Evolutionary conservation across 2,329 filamentous ascomycete genomes (phyloP).

Genomic region (Diaporthe nobilis): DNA sequence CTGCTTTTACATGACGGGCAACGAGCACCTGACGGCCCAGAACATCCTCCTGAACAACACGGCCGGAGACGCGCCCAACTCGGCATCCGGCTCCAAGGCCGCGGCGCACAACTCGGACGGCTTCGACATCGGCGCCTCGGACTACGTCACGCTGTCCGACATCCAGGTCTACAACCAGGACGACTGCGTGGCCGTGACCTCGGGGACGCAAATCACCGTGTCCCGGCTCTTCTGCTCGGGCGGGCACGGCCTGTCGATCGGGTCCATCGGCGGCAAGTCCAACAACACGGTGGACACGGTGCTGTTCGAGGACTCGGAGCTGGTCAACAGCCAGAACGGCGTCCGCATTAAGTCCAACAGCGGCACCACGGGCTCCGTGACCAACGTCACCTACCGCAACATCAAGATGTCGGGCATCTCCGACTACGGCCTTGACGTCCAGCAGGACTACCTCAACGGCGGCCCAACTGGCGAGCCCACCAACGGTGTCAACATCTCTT

Average conservation of each 20-base stretch:
- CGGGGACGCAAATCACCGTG: conserved; percentile 63
- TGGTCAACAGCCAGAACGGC: conserved; percentile 68
- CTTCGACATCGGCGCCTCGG: conserved; percentile 68
- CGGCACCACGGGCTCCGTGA: conserved; percentile 60
- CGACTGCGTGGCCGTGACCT: conserved; percentile 72
- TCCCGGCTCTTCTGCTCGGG: conserved; percentile 59
- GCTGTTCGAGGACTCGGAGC: conserved; percentile 62
- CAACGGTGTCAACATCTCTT: conserved; percentile 67
- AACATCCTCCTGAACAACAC: conserved; percentile 57
- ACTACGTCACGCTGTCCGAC: conserved; percentile 64
- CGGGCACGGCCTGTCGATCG: conserved; percentile 60
- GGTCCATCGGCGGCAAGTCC: conserved; percentile 61
- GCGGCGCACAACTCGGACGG: conserved; percentile 69
- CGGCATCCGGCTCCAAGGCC: conserved; percentile 37
- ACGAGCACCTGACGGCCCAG: conserved; percentile 52
- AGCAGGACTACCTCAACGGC: conserved; percentile 64
- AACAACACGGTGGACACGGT: conserved; percentile 68
- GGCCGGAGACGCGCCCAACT: conserved; percentile 51
- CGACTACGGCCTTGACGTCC: conserved; percentile 55
- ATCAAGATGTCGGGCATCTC: conserved; percentile 46
- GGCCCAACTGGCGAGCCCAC: conserved; percentile 60
- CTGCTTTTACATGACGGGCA: conserved; percentile 56
- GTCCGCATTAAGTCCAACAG: conserved; percentile 65
- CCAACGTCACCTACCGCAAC: conserved; percentile 52
- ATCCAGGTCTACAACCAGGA: conserved; percentile 73